Conservation (phyloP, 805 yeast species). For the Yamadazyma phyllophila region DNA sequence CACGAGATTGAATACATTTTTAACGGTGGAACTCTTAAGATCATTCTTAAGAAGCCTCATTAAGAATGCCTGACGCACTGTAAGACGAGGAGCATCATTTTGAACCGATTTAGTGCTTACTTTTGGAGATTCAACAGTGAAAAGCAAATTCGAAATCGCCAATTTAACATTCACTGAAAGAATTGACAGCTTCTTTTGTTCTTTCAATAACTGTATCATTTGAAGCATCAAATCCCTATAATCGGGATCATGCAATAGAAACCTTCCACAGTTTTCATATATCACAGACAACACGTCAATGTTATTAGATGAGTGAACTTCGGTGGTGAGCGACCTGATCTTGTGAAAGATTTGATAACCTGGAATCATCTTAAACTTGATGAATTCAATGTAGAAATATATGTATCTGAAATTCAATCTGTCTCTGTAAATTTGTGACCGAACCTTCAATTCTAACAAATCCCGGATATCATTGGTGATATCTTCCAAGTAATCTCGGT, state of each 20-base stretch:
- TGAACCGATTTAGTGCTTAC: not conserved
- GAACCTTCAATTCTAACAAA: constrained; percentile 56
- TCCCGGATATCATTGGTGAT: constrained; percentile 52
- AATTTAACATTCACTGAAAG: constrained; percentile 55
- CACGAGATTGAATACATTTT: constrained; percentile 35
- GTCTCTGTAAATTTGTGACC: constrained; percentile 52
- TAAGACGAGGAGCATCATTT: constrained; percentile 2
- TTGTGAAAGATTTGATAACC: constrained; percentile 71
- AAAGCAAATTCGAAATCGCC: constrained; percentile 56
- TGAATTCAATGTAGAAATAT: constrained; percentile 67
- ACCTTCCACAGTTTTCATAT: constrained; percentile 72
- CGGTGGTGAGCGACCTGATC: constrained; percentile 56
- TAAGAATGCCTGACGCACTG: constrained; percentile 32
- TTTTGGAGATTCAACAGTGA: constrained; percentile 54
- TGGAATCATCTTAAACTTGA: constrained; percentile 74
- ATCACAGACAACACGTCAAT: constrained; percentile 68
- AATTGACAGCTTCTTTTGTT: constrained; percentile 46
- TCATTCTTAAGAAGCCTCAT: constrained; percentile 25
- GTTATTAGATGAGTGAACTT: constrained; percentile 51
- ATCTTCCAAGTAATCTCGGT: constrained; percentile 47
- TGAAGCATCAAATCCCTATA: constrained; percentile 58
- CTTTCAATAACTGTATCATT: constrained; percentile 56
- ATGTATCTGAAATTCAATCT: constrained; percentile 56
- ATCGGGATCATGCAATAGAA: constrained; percentile 55
- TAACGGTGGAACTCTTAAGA: constrained; percentile 15